Percentiles rank a stretch among this genome's conserved stretches.
Conservation (phyloP, 495 filamentous ascomycete genomes). For the Annulohypoxylon stygium region DNA sequence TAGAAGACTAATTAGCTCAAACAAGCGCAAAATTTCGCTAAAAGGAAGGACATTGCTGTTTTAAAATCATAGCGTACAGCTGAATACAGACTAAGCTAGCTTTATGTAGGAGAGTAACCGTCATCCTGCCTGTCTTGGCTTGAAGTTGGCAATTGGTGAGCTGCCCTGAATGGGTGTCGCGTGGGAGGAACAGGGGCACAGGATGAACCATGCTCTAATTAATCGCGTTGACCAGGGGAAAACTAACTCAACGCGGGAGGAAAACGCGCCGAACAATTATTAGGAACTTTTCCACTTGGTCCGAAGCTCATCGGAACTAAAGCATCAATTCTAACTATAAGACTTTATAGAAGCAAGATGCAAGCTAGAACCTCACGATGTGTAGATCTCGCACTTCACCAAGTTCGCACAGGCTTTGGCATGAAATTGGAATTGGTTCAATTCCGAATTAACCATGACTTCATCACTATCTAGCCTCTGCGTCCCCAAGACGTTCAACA, state of each 20-base stretch:
- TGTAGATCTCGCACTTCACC: background rate
- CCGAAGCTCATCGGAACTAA: background rate
- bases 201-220: background rate
- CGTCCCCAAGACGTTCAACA: background rate
- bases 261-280: background rate
- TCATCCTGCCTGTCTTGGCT: background rate
- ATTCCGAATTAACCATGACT: background rate
- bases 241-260: background rate
- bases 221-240: background rate
- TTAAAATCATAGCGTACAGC: no score
- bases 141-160: background rate
- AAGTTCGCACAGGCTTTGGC: background rate
- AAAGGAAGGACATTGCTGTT: background rate
- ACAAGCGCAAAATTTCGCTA: background rate
- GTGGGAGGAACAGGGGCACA: background rate
- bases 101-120: background rate
- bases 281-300: background rate
- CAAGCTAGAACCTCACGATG: background rate
- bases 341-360: background rate
- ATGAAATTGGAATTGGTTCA: background rate
- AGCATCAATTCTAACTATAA: background rate
- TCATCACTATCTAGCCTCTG: constrained; percentile 5
- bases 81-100: background rate
- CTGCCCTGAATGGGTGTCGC: background rate
- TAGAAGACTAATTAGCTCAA: background rate